Evolutionary conservation across 768 basidiomycete genomes (phyloP), one percentile per base, ranked within the genome.

Genomic region (Phaffia australis): DNA sequence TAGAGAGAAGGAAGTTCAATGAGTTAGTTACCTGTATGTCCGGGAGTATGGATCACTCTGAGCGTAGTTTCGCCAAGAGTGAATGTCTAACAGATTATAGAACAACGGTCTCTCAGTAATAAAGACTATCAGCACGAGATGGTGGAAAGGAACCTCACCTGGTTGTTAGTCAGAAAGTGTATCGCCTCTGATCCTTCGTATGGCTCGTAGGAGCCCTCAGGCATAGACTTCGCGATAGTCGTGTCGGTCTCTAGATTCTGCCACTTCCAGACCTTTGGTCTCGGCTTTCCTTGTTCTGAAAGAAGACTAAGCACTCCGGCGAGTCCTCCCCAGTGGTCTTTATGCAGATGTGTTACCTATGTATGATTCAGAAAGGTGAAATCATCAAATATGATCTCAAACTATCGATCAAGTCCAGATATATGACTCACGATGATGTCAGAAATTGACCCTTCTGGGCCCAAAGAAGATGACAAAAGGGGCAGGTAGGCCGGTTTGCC

Each of bases 251-350:
- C 73, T 0, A 56, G 57, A 51, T 74, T 71, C 5, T 68, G 73
- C 49, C 73, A 71, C 69, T 77, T 78, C 73, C 74, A 75, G 14
- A 71, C 79, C 35, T 42, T 42, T 42, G 35, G 35, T 76, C 65
- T 80, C 1, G 76, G 77, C 29, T 70, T 61, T 8, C 87, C 88
- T n/a, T 86, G 77, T 48, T 78, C 74, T 15, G 80, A 78, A 1
- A 95, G 80, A 51, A 89, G 82, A 6, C 73, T 69, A 0, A 97
- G 81, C 0, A 95, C 85, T 32, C 81, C 77, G 0, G 82, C 82
- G 1, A 95, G 78, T 5, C 92, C 94, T 8, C 82, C 82, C 69
- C 85, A 80, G 70, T 98, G 94, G 77, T 98, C 94, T 35, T 79
- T 78, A 74, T 98, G 94, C 81, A 85, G 85, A 75, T 98, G 94